Conservation (phyloP, 1,284 basidiomycete species). For the Flammula alnicola region DNA sequence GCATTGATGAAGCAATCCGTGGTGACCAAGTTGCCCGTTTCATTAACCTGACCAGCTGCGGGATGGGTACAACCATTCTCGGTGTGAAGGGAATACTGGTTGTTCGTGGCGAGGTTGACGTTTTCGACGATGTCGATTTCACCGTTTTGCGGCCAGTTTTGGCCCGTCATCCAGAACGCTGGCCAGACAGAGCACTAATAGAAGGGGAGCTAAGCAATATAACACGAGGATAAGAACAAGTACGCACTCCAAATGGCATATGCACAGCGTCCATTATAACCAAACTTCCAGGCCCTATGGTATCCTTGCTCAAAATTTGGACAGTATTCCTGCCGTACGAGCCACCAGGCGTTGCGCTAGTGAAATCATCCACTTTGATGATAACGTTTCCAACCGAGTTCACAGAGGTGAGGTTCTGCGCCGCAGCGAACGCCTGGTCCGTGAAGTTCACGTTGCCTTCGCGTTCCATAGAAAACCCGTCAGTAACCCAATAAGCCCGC, state of each 20-base stretch:
- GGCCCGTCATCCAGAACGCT: slow-evolving; percentile 33
- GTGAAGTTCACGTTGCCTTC: slow-evolving; percentile 6
- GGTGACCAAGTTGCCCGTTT: slow-evolving; percentile 54
- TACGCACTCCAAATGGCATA: slow-evolving; percentile 13
- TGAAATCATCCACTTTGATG: slow-evolving; percentile 31
- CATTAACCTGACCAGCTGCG: slow-evolving; percentile 35
- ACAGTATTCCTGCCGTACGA: slow-evolving; percentile 21
- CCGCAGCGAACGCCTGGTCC: background rate
- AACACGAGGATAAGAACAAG: background rate
- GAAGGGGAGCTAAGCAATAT: background rate
- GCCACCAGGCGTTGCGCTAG: slow-evolving; percentile 10
- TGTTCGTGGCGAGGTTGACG: slow-evolving; percentile 11
- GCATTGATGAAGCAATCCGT: slow-evolving; percentile 34
- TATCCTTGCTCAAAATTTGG: slow-evolving; percentile 13
- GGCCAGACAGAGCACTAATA: slow-evolving; percentile 28
- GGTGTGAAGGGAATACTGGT: slow-evolving; percentile 15
- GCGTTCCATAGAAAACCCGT: background rate
- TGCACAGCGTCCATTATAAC: slow-evolving; percentile 15
- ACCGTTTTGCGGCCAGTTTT: slow-evolving; percentile 51
- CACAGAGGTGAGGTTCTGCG: slow-evolving; percentile 18
- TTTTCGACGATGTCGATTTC: slow-evolving; percentile 18
- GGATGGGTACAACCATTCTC: slow-evolving; percentile 14
- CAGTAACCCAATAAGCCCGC: no score
- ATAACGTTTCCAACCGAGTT: slow-evolving; percentile 18
- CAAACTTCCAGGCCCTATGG: slow-evolving; percentile 11